Conservation (phyloP, 257 asterid species). For the Solanum microdontum region DNA sequence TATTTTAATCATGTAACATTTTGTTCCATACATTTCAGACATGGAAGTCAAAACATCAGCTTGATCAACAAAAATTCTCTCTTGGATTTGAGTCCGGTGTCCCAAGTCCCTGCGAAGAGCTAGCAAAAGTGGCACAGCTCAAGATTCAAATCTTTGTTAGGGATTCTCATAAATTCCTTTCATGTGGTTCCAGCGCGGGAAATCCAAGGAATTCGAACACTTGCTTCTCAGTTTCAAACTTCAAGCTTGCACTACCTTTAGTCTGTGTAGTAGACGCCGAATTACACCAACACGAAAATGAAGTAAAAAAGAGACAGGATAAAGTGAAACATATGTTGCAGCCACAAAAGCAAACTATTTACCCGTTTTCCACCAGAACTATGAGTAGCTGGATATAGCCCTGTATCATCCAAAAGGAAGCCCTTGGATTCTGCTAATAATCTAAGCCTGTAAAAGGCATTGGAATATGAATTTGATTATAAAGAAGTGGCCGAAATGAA, state of each 20-base stretch:
- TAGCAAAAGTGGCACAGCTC: neutral
- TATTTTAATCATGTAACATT: neutral
- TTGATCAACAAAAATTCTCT: neutral
- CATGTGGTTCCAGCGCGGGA: conserved; percentile 73
- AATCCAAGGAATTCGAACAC: conserved; percentile 87
- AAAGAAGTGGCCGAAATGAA: neutral
- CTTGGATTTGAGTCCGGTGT: neutral
- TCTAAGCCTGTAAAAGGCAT: conserved; percentile 46
- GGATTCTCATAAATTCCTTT: conserved; percentile 57
- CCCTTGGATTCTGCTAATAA: conserved; percentile 65
- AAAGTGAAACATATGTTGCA: neutral
- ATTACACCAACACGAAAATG: neutral
- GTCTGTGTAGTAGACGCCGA: conserved; percentile 28
- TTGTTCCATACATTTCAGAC: neutral
- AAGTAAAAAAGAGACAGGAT: neutral
- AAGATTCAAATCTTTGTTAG: neutral
- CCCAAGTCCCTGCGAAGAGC: neutral
- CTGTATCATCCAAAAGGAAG: conserved; percentile 35
- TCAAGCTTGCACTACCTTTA: conserved; percentile 74
- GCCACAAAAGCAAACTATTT: conserved; percentile 11
- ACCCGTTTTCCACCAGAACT: conserved; percentile 36
- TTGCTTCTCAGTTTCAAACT: conserved; percentile 67
- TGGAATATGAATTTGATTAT: neutral
- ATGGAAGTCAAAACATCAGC: neutral
- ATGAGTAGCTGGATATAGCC: conserved; percentile 31